Conservation (phyloP, 2,329 filamentous ascomycete species). For the Aplosporella prunicola region DNA sequence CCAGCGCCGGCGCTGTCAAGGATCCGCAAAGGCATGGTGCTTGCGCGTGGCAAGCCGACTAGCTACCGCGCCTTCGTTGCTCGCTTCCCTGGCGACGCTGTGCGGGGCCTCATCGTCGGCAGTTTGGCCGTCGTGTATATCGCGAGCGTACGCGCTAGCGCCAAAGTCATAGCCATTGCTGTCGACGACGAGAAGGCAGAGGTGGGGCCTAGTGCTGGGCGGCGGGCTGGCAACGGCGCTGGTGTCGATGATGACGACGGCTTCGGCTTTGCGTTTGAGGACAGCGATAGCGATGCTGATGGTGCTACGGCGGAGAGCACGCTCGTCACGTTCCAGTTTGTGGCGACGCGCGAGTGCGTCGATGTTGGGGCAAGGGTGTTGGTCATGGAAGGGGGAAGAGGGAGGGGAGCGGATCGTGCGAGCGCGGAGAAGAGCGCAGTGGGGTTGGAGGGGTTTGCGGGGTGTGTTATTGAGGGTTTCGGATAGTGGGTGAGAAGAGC, state of each 20-base stretch:
- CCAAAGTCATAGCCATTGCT: conserved; percentile 53
- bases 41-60: conserved; percentile 54
- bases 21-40: conserved; percentile 71
- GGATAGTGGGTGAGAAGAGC: too few species aligned
- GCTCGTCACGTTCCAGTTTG: conserved; percentile 57
- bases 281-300: conserved; percentile 27
- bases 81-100: conserved; percentile 53
- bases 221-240: too few species aligned
- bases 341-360: conserved; percentile 63
- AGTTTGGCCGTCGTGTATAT: conserved; percentile 74
- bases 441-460: conserved; percentile 64
- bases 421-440: conserved; percentile 39
- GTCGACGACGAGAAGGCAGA: conserved; percentile 9
- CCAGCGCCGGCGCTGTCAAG: background rate
- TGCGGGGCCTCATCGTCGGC: conserved; percentile 54
- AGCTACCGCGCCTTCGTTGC: conserved; percentile 46
- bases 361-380: conserved; percentile 61
- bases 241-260: conserved; percentile 45
- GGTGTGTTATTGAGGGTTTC: conserved; percentile 43
- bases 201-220: conserved; percentile 13
- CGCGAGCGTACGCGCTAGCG: conserved; percentile 75
- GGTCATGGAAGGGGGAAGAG: conserved; percentile 61
- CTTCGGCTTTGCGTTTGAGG: conserved; percentile 43
- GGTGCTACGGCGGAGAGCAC: conserved; percentile 25
- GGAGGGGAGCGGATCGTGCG: conserved; percentile 1